A percentile compares a stretch with the other conserved stretches of the same genome.
phyloP scores from a whole-genome alignment of 129 eudicot genomes.

The Artemisia annua region DNA sequence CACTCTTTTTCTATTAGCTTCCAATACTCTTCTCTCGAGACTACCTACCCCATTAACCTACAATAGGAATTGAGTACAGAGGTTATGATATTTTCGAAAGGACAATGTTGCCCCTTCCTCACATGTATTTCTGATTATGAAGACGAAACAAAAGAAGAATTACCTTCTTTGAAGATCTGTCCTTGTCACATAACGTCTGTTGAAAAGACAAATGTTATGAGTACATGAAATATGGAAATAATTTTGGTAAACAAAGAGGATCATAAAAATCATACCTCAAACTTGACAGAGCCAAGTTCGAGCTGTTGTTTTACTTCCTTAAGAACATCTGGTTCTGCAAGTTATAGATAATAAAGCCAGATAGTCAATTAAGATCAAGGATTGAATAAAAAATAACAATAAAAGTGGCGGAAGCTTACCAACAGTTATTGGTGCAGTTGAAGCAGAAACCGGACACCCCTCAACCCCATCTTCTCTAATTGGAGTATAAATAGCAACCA shows the following conservation, averaged over 20 bases:
- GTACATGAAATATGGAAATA: neutral
- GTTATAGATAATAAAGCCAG: neutral
- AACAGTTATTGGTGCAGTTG: conserved; percentile 90
- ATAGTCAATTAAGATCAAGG: neutral
- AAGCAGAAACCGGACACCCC: conserved; percentile 89
- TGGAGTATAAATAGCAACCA: conserved; percentile 96
- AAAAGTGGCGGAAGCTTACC: conserved; percentile 45
- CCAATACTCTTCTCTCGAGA: conserved; percentile 88
- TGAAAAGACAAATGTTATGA: conserved; percentile 20
- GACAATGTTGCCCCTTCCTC: conserved; percentile 14
- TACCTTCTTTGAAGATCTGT: conserved; percentile 83
- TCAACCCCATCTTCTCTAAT: conserved; percentile 92
- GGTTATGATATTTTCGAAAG: neutral
- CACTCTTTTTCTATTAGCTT: conserved; percentile 77
- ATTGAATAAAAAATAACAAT: neutral
- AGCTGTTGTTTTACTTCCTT: conserved; percentile 96
- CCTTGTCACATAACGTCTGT: conserved; percentile 92
- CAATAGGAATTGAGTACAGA: conserved; percentile 4
- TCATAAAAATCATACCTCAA: conserved; percentile 59
- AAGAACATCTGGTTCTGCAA: conserved; percentile 93
- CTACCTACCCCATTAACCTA: conserved; percentile 71
- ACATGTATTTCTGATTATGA: neutral
- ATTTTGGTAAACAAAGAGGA: neutral
- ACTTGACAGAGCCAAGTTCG: conserved; percentile 87
- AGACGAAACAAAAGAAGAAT: neutral